Percentiles rank a stretch among this genome's conserved stretches.
These are phyloP conservation scores for Cinchona pubescens DNA, from an alignment of 257 asterid species.

Conservation along the genomic window DNA sequence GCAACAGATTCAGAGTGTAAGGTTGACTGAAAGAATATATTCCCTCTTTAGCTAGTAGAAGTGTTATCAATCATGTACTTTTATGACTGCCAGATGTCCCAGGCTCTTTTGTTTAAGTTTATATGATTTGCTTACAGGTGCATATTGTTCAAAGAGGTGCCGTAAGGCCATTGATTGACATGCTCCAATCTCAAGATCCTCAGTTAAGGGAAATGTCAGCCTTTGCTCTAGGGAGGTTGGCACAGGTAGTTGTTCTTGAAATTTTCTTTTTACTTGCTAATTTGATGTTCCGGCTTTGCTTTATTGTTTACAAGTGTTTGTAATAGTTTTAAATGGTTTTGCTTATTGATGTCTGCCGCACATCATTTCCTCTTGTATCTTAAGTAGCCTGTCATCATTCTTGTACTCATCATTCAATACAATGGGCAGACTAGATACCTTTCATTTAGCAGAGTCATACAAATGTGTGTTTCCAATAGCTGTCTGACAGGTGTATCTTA, in stretches of 20 bases:
- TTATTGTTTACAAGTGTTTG: neutral
- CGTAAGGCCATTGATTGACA: conserved; percentile 85
- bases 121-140: conserved; percentile 42
- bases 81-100: neutral
- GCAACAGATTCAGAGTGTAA: conserved; percentile 98
- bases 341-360: neutral
- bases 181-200: conserved; percentile 92
- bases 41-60: neutral
- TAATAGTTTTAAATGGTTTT: neutral
- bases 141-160: conserved; percentile 99
- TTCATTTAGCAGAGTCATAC: neutral
- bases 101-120: neutral
- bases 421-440: neutral
- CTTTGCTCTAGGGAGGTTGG: conserved; percentile 95
- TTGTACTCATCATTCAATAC: neutral
- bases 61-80: neutral
- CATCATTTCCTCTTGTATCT: neutral
- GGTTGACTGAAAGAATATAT: conserved; percentile 50
- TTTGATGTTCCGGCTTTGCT: conserved; percentile 8
- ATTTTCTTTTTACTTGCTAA: conserved; percentile 4
- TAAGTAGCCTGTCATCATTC: neutral
- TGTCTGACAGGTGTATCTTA: neutral
- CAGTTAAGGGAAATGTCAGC: conserved; percentile 98
- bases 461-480: neutral
- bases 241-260: conserved; percentile 58